These are phyloP conservation scores for Heterobasidion parviporum DNA, from an alignment of 1,284 basidiomycete species.

Conservation along the genomic window DNA sequence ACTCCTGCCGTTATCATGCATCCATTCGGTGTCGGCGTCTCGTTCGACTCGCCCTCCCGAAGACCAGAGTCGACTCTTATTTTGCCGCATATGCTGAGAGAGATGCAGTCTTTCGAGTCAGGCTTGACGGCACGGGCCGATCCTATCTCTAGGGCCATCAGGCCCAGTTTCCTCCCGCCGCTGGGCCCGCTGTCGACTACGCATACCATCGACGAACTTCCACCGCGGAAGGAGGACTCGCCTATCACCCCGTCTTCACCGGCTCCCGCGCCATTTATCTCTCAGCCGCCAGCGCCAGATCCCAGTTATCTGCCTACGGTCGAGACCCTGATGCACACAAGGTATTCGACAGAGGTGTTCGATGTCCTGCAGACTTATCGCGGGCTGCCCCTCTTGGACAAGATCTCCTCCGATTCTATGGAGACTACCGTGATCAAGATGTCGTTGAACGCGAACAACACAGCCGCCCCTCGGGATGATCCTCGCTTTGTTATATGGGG, in stretches of 20 bases:
- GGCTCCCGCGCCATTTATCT: neutral
- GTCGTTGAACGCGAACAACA: conserved; percentile 54
- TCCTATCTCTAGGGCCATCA: conserved; percentile 10
- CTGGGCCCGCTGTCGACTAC: neutral
- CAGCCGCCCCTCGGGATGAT: conserved; percentile 68
- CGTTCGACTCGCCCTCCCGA: conserved; percentile 51
- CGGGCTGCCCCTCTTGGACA: conserved; percentile 63
- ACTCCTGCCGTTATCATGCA: conserved; percentile 27
- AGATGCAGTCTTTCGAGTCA: conserved; percentile 78
- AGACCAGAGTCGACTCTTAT: conserved; percentile 28
- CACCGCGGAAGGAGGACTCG: conserved; percentile 2
- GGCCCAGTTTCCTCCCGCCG: conserved; percentile 1
- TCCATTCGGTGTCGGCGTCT: conserved; percentile 59
- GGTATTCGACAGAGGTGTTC: conserved; percentile 66
- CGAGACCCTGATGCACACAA: conserved; percentile 46
- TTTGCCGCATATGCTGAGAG: conserved; percentile 48
- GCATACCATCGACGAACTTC: neutral
- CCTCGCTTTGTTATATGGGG: conserved; percentile 87
- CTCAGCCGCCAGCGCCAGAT: conserved; percentile 7
- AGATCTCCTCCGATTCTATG: conserved; percentile 31
- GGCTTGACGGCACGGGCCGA: conserved; percentile 58
- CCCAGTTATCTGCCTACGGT: conserved; percentile 18
- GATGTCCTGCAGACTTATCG: conserved; percentile 76
- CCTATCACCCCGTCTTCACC: neutral
- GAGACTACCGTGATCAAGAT: conserved; percentile 59